Evolutionary conservation across 2,329 filamentous ascomycete genomes (phyloP).

Genomic region (Aphanocladium album): DNA sequence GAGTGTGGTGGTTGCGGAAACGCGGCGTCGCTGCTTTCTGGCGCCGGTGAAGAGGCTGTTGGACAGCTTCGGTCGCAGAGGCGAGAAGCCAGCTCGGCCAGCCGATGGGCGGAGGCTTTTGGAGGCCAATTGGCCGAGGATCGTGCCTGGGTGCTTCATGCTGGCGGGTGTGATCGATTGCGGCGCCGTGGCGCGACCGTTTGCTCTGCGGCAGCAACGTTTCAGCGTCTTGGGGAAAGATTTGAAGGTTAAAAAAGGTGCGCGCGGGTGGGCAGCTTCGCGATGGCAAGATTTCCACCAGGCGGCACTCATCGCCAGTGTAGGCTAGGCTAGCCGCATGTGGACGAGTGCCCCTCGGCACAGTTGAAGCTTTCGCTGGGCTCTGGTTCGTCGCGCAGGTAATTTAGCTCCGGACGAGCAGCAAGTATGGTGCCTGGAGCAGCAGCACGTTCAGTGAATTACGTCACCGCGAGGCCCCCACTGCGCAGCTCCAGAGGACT

Average conservation of each 20-base stretch:
- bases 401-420: no score
- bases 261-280: neutral
- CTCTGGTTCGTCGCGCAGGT: no score
- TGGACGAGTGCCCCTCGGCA: neutral
- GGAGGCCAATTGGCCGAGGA: conserved; percentile 10
- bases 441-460: neutral
- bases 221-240: neutral
- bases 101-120: conserved; percentile 3
- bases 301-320: neutral
- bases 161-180: neutral
- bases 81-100: neutral
- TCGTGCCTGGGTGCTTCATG: conserved; percentile 3
- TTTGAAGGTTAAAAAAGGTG: neutral
- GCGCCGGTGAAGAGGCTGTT: conserved; percentile 5
- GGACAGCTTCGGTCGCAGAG: conserved; percentile 2
- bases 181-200: neutral
- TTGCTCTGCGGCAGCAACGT: neutral
- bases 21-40: conserved; percentile 2
- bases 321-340: neutral
- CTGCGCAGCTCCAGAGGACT: neutral
- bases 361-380: neutral
- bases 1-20: conserved; percentile 20
- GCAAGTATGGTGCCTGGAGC: neutral
- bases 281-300: neutral
- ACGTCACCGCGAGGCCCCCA: neutral